A percentile compares a stretch with the other conserved stretches of the same genome.
These are phyloP conservation scores for Cronartium quercuum DNA, from an alignment of 1,284 basidiomycete genomes.

Conservation along the genomic window DNA sequence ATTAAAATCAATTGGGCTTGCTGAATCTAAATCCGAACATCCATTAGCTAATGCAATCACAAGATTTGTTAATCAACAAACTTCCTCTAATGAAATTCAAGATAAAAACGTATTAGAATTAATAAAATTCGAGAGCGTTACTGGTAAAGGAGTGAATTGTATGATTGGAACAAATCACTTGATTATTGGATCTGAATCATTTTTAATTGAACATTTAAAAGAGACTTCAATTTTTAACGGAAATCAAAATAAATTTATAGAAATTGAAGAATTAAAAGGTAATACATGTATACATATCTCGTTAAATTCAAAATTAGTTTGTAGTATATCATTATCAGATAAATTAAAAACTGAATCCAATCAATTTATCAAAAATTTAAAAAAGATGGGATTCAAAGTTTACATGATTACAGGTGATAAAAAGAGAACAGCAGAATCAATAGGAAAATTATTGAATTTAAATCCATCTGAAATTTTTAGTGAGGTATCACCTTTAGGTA, in stretches of 20 bases:
- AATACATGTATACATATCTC: slow-evolving; percentile 79
- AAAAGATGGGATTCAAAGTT: slow-evolving; percentile 80
- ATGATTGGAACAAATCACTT: slow-evolving; percentile 30
- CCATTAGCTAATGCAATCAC: slow-evolving; percentile 90
- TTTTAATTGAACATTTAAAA: background rate
- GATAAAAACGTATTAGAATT: slow-evolving; percentile 53
- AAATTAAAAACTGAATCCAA: slow-evolving; percentile 72
- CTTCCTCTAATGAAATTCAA: slow-evolving; percentile 53
- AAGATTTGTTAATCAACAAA: slow-evolving; percentile 64
- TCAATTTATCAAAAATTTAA: slow-evolving; percentile 70
- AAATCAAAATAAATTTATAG: slow-evolving; percentile 59
- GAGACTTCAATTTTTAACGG: slow-evolving; percentile 42
- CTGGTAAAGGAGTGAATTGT: slow-evolving; percentile 75
- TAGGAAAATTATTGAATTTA: slow-evolving; percentile 82
- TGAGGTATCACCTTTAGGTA: slow-evolving; percentile 84
- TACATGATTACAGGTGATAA: slow-evolving; percentile 87
- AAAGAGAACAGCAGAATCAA: slow-evolving; percentile 69
- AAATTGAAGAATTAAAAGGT: slow-evolving; percentile 63
- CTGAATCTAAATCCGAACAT: slow-evolving; percentile 89
- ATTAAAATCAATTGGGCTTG: slow-evolving; percentile 64
- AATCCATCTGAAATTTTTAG: slow-evolving; percentile 71
- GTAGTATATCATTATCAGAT: slow-evolving; percentile 67
- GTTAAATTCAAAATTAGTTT: slow-evolving; percentile 51
- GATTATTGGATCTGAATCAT: slow-evolving; percentile 14
- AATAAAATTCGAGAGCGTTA: slow-evolving; percentile 69